Conservation (phyloP, 108 stramenopile species). For the Pseudonitzschia multiseries region DNA sequence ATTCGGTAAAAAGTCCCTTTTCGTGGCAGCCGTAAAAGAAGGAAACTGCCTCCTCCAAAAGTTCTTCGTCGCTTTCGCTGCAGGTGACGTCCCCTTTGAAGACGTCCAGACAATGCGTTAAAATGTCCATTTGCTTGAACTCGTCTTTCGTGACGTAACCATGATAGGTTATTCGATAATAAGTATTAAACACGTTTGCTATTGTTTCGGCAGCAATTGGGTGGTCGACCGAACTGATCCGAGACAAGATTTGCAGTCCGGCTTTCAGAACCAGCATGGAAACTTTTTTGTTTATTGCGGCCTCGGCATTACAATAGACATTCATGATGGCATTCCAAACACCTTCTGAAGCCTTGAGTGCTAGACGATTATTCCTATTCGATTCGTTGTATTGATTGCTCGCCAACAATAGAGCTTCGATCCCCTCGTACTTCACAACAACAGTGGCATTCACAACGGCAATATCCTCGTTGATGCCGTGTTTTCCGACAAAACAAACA, state of each 20-base stretch:
- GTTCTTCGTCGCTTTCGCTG: not conserved
- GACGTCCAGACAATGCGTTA: not conserved
- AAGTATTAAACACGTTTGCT: not conserved
- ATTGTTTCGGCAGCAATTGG: not conserved
- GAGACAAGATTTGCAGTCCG: not conserved
- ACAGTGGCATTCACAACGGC: slow-evolving; percentile 4
- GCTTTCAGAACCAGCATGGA: not conserved
- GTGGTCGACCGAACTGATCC: not conserved
- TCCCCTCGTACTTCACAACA: not conserved
- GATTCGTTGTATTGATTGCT: not conserved
- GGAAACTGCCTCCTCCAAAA: not conserved
- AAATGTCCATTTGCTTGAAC: not conserved
- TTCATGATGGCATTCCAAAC: slow-evolving; percentile 8
- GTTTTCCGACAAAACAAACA: not conserved
- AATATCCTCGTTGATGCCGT: slow-evolving; percentile 2
- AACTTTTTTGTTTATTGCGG: not conserved
- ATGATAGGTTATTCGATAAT: not conserved
- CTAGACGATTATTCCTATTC: not conserved
- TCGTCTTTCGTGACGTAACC: not conserved
- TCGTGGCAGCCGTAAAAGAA: slow-evolving; percentile 1
- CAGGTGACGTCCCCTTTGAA: not conserved
- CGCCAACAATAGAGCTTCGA: not conserved
- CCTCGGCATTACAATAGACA: slow-evolving; percentile 1
- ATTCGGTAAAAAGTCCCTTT: not conserved
- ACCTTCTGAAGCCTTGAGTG: not conserved